Base-by-base conservation (phyloP, 805 yeast species). In the Lachancea dasiensis region DNA sequence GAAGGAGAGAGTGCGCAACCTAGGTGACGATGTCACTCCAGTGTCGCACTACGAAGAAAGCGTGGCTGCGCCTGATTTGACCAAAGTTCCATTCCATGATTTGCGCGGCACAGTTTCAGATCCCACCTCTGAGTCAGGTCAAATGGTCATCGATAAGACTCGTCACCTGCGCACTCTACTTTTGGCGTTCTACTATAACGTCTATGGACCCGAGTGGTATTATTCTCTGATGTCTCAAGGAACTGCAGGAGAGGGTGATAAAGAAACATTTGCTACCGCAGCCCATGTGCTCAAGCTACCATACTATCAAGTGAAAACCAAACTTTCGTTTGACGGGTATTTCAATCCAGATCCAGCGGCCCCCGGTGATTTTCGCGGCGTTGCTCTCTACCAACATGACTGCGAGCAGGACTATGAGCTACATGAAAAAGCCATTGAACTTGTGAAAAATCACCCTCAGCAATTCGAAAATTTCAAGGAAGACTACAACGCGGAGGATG, bases 181-280 rank as follows among this genome's bases (percentile, higher is more conserved):
- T 15, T 58, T 82, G 36, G 67, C 83, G 2, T 62, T 77, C 27
- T 81, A 79, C 58, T 82, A 82, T 55, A 81, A 82, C 48, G 57
- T 77, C 1, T 65, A 66, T 56, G 89, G 90, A 0, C 86, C 86
- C 1, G 58, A 66, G 6, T 77, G 71, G 60, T 82, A 75, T 55
- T 82, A 81, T 50, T 80, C 79, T 8, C 56, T 82, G 43, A 65
- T 82, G 45, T 73, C 85, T 0, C 89, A 80, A 52, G 86, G 86
- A 2, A 67, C 76, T 19, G 78, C 86, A 0, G 90, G 90, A 19
- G 83, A 81, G 63, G 89, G 90, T 35, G 90, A 82, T 51, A 81
- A 82, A 53, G 90, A 82, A 51, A 80, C 90, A 0, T 81, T 79
- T 47, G 71, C 77, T 27, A 75, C 81, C 6, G 87, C 86, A 1